phyloP scores from a whole-genome alignment of 768 basidiomycete species.

The Mycena latifolia region DNA sequence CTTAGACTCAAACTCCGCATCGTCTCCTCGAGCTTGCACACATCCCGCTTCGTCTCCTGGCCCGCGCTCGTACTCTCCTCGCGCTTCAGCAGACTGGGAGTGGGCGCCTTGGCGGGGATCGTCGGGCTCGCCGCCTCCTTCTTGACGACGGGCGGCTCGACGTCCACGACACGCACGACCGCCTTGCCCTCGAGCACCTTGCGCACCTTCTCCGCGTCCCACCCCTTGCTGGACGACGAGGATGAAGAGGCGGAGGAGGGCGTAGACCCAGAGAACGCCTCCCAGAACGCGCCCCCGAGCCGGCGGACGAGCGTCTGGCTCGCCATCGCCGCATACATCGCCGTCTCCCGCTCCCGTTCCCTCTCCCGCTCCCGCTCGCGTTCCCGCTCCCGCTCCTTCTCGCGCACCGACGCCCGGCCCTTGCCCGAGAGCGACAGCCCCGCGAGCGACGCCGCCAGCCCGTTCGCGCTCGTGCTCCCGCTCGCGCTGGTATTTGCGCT shows the following conservation, averaged over 20 bases:
- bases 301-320: conserved; percentile 81
- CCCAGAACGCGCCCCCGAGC: conserved; percentile 87
- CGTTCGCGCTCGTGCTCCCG: background rate
- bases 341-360: conserved; percentile 56
- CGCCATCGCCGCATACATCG: conserved; percentile 79
- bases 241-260: conserved; percentile 36
- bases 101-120: too few species aligned
- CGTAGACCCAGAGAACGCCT: conserved; percentile 79
- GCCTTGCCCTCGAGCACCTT: conserved; percentile 88
- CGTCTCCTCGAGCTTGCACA: too few species aligned
- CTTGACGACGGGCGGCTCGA: conserved; percentile 55
- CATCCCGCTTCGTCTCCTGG: too few species aligned
- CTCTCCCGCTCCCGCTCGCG: conserved; percentile 40
- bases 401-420: conserved; percentile 20
- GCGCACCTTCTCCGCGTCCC: conserved; percentile 86
- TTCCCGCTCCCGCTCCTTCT: conserved; percentile 28
- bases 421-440: conserved; percentile 60
- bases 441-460: conserved; percentile 26
- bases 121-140: too few species aligned
- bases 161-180: conserved; percentile 82
- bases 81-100: too few species aligned
- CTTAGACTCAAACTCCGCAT: too few species aligned
- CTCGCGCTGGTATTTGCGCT: conserved; percentile 53
- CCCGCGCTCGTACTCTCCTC: too few species aligned
- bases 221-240: too few species aligned